Base-by-base conservation (phyloP, 371 early-diverging fungal genomes). In the Mortierella polycephala region DNA sequence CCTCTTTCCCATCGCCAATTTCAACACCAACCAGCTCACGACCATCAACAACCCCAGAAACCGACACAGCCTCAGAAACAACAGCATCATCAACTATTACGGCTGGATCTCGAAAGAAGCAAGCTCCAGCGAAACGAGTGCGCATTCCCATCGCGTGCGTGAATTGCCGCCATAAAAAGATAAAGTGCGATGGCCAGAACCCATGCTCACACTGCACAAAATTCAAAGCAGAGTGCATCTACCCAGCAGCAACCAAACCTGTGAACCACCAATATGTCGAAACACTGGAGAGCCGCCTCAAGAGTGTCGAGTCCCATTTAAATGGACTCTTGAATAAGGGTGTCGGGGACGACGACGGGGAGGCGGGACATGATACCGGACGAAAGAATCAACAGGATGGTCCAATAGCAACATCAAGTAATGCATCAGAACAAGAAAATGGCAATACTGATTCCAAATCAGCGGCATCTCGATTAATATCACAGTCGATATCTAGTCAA, bases 121-220 rank as follows among this genome's bases (percentile, higher is more conserved):
- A 68, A 18, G 54, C 64, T 0, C 60, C 64, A 9, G 45, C 54
- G 10, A 90, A 90, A 60, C 85, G 89, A 50, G 82, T 84, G 42
- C 86, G 89, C 61, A 89, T 90, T 50, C 84, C 87, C 16, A 90
- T 86, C 39, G 90, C 90, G 5, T 88, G 89, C 58, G 82, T 84
- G 16, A 87, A 83, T 70, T 89, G 89, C 62, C 77, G 89, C 46
- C 76, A 87, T 13, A 87, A 87, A 70, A 89, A 89, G 64, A 87
- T 86, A 60, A 88, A 88, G 72, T 89, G 89, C 52, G 85, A 89
- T 73, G 89, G 89, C 12, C 87, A 86, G 62, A 83, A 83, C 20
- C 90, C 90, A 18, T 90, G 90, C 68, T 79, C 87, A 1, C 86
- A 85, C 75, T 90, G 90, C 62, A 75, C 80, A 72, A 86, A 86